These are phyloP conservation scores for Lagenidium giganteum DNA, from an alignment of 352 stramenopile genomes.

Conservation along the genomic window DNA sequence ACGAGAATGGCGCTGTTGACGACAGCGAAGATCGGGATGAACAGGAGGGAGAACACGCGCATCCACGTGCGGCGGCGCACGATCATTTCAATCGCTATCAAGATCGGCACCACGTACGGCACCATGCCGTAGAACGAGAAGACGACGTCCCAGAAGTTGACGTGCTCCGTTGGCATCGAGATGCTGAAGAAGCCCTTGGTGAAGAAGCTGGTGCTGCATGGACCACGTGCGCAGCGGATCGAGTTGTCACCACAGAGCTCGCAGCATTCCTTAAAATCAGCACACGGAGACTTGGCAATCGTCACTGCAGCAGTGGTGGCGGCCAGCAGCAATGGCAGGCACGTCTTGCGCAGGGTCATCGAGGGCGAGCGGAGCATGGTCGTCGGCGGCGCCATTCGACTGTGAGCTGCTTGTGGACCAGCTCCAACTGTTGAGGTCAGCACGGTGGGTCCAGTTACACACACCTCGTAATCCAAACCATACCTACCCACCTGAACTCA, in stretches of 20 bases:
- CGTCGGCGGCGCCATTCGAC: too few relatives aligned
- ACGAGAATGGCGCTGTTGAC: slow-evolving; percentile 42
- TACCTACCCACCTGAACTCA: too few relatives aligned
- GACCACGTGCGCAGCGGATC: slow-evolving; percentile 38
- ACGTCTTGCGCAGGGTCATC: too few relatives aligned
- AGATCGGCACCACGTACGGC: slow-evolving; percentile 40
- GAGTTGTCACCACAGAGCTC: slow-evolving; percentile 35
- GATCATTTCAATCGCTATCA: slow-evolving; percentile 33
- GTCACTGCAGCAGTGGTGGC: too few relatives aligned
- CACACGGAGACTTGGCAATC: too few relatives aligned
- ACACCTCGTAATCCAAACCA: too few relatives aligned
- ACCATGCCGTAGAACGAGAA: slow-evolving; percentile 53
- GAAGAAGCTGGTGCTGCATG: slow-evolving; percentile 39
- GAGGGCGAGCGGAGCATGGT: too few relatives aligned
- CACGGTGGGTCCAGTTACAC: too few relatives aligned
- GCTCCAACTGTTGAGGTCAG: too few relatives aligned
- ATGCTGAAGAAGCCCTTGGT: slow-evolving; percentile 48
- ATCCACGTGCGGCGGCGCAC: slow-evolving; percentile 37
- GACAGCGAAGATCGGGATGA: slow-evolving; percentile 38
- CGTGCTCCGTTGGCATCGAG: slow-evolving; percentile 25
- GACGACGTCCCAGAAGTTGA: slow-evolving; percentile 44
- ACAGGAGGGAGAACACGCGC: slow-evolving; percentile 36
- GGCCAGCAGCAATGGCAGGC: too few relatives aligned
- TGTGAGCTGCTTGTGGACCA: too few relatives aligned
- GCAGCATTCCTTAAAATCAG: slow-evolving; percentile 46